Evolutionary conservation across 2,329 filamentous ascomycete genomes (phyloP).

Genomic region (Alternaria sp.): DNA sequence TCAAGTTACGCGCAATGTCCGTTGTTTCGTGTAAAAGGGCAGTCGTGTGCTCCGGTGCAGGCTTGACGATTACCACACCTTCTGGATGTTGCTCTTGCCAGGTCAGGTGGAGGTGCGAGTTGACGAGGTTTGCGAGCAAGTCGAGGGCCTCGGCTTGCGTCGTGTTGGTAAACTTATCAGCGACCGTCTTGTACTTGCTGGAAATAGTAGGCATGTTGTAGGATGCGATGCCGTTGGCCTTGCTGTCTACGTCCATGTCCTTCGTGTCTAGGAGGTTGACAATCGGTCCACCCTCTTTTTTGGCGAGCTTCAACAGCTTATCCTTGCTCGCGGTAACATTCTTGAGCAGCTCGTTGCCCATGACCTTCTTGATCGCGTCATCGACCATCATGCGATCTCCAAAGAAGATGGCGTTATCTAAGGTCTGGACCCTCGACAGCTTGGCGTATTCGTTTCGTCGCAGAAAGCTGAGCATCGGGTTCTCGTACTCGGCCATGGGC

Average conservation of each 20-base stretch:
- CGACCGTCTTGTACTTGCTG: conserved; percentile 69
- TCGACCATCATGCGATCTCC: conserved; percentile 64
- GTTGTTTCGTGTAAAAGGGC: conserved; percentile 72
- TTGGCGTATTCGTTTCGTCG: conserved; percentile 76
- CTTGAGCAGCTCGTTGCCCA: conserved; percentile 61
- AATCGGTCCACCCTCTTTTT: conserved; percentile 63
- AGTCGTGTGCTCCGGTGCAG: conserved; percentile 75
- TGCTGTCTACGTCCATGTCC: conserved; percentile 68
- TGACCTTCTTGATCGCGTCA: conserved; percentile 49
- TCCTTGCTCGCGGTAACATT: conserved; percentile 63
- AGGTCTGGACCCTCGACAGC: conserved; percentile 74
- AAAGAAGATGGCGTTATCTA: conserved; percentile 75
- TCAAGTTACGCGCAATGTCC: conserved; percentile 75
- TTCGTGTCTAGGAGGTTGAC: conserved; percentile 60
- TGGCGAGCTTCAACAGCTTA: conserved; percentile 63
- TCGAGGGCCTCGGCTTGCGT: conserved; percentile 65
- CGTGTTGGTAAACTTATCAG: conserved; percentile 63
- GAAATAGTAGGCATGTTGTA: conserved; percentile 72
- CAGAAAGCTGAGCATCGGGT: conserved; percentile 73
- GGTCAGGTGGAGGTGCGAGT: conserved; percentile 80
- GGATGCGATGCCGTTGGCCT: conserved; percentile 74
- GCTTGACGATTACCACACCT: conserved; percentile 83
- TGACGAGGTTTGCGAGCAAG: conserved; percentile 76
- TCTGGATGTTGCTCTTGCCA: conserved; percentile 81
- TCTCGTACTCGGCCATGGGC: conserved; percentile 80